These are phyloP conservation scores for Santalum album DNA, from an alignment of 164 flowering plant species.

Conservation along the genomic window DNA sequence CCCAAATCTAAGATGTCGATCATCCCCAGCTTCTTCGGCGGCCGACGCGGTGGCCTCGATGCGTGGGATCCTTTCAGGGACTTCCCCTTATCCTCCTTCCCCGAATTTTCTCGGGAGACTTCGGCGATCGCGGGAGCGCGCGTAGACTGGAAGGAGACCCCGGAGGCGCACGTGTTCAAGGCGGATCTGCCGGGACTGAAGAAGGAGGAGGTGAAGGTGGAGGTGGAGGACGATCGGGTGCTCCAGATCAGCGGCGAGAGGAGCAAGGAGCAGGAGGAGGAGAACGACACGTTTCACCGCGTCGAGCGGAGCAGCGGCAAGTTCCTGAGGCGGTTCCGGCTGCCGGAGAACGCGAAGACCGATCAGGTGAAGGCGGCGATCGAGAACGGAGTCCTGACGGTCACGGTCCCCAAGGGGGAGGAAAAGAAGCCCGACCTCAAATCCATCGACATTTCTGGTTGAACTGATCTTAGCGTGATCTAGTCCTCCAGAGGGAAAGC, in stretches of 20 bases:
- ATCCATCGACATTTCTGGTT: slow-evolving; percentile 8
- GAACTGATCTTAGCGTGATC: too few relatives aligned
- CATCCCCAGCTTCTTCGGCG: background rate
- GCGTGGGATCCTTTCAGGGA: slow-evolving; percentile 5
- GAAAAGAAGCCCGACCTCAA: slow-evolving; percentile 5
- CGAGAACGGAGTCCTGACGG: slow-evolving; percentile 18
- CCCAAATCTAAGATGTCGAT: background rate
- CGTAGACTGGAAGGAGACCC: slow-evolving; percentile 13
- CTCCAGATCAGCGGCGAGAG: slow-evolving; percentile 13
- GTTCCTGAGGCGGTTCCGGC: slow-evolving; percentile 9
- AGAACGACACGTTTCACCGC: slow-evolving; percentile 5
- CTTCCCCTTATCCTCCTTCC: background rate
- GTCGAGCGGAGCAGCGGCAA: slow-evolving; percentile 8
- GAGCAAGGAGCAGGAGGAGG: slow-evolving; percentile 9
- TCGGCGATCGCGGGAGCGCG: background rate
- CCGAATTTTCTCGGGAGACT: background rate
- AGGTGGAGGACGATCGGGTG: slow-evolving; percentile 10
- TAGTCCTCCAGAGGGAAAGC: too few relatives aligned
- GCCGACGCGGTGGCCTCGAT: background rate
- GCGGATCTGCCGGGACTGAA: slow-evolving; percentile 12
- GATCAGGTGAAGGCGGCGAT: slow-evolving; percentile 7
- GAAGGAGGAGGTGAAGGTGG: slow-evolving; percentile 20
- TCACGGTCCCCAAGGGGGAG: slow-evolving; percentile 19
- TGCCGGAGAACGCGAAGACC: slow-evolving; percentile 10
- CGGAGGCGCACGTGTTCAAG: slow-evolving; percentile 10